phyloP scores from a whole-genome alignment of 352 stramenopile genomes.

The Phytophthora agathidicida region DNA sequence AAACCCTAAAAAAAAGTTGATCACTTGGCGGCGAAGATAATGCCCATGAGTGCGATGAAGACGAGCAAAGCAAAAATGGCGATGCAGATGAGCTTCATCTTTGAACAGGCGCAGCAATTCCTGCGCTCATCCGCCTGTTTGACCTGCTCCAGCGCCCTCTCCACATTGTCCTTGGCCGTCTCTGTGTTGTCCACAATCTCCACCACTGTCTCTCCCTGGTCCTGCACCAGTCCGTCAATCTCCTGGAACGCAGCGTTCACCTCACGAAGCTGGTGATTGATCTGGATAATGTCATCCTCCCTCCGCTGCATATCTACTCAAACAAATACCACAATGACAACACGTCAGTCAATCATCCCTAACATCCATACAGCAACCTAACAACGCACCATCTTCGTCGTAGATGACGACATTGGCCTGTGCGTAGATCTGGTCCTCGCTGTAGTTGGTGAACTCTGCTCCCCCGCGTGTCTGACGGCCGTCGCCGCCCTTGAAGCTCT shows the following conservation, averaged over 20 bases:
- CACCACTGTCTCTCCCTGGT: slow-evolving; percentile 82
- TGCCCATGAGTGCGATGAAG: slow-evolving; percentile 58
- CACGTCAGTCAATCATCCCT: not conserved
- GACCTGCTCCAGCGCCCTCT: slow-evolving; percentile 73
- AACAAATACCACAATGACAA: slow-evolving; percentile 15
- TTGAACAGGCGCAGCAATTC: slow-evolving; percentile 76
- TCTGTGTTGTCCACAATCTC: slow-evolving; percentile 87
- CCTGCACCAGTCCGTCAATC: slow-evolving; percentile 84
- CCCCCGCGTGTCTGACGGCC: slow-evolving; percentile 23
- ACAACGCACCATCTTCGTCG: slow-evolving; percentile 78
- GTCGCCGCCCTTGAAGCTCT: slow-evolving; percentile 63
- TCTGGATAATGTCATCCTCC: slow-evolving; percentile 89
- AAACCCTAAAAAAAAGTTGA: slow-evolving; percentile 1
- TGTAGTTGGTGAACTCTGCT: slow-evolving; percentile 79
- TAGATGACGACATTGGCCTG: slow-evolving; percentile 86
- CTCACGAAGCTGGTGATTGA: slow-evolving; percentile 87
- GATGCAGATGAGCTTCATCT: slow-evolving; percentile 75
- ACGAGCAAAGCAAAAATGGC: slow-evolving; percentile 58
- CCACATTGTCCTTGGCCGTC: slow-evolving; percentile 76
- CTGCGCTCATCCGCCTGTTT: slow-evolving; percentile 66
- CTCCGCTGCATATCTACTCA: slow-evolving; percentile 69
- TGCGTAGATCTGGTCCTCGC: slow-evolving; percentile 88
- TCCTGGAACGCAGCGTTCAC: slow-evolving; percentile 88
- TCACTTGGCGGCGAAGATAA: slow-evolving; percentile 50
- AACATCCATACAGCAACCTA: not conserved